phyloP scores from a whole-genome alignment of 352 stramenopile genomes.

The Bremia lactucae region DNA sequence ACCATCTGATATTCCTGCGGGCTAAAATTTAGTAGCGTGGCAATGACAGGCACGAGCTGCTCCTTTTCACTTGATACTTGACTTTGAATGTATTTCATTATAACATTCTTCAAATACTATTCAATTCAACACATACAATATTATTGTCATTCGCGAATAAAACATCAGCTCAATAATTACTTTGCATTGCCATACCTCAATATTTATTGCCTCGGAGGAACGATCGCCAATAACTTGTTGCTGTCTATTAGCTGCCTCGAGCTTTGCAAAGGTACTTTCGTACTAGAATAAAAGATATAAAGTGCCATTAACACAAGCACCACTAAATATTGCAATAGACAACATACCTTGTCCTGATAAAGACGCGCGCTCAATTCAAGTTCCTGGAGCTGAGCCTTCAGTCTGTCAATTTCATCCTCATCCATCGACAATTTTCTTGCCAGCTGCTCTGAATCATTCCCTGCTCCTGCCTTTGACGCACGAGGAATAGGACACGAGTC shows the following conservation, averaged over 20 bases:
- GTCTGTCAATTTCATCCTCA: slow-evolving; percentile 30
- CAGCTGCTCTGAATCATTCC: slow-evolving; percentile 9
- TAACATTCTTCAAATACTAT: slow-evolving; percentile 78
- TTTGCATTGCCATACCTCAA: slow-evolving; percentile 32
- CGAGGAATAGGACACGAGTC: slow-evolving; percentile 39
- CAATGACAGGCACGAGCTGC: slow-evolving; percentile 69
- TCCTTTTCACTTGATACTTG: slow-evolving; percentile 65
- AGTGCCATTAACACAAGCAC: neutral
- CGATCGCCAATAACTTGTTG: slow-evolving; percentile 41
- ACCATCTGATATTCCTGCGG: slow-evolving; percentile 56
- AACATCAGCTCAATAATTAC: neutral
- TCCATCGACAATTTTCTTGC: slow-evolving; percentile 18
- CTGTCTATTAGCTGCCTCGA: slow-evolving; percentile 44
- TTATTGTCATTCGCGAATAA: slow-evolving; percentile 1
- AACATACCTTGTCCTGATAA: slow-evolving; percentile 39
- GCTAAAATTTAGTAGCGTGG: slow-evolving; percentile 62
- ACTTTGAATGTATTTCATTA: slow-evolving; percentile 80
- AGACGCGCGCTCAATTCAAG: slow-evolving; percentile 31
- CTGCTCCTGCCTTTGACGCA: slow-evolving; percentile 9
- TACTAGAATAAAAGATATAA: slow-evolving; percentile 22
- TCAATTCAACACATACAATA: neutral
- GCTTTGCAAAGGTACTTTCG: slow-evolving; percentile 35
- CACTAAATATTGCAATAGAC: slow-evolving; percentile 1
- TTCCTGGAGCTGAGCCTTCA: slow-evolving; percentile 35
- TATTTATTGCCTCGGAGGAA: slow-evolving; percentile 38